Percentiles rank a stretch among this genome's conserved stretches.
phyloP scores from a whole-genome alignment of 768 basidiomycete species.

The Psilocybe azurescens region DNA sequence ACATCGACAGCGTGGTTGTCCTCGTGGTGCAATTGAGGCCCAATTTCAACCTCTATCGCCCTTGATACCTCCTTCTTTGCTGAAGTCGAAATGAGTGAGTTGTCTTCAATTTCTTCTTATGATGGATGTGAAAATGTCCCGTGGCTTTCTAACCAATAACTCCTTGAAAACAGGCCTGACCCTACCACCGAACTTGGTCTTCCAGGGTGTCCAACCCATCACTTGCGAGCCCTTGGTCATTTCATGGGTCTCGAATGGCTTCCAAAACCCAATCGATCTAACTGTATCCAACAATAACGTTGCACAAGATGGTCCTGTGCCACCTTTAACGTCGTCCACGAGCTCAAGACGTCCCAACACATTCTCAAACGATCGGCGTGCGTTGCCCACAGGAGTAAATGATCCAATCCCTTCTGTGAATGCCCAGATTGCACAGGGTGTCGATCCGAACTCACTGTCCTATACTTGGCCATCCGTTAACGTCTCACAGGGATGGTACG shows the following conservation, averaged over 20 bases:
- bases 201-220: conserved; percentile 23
- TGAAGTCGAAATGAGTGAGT: conserved; percentile 27
- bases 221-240: conserved; percentile 34
- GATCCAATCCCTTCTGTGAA: conserved; percentile 19
- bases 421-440: conserved; percentile 28
- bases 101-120: neutral
- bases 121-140: neutral
- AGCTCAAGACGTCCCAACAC: conserved; percentile 4
- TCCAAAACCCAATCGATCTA: conserved; percentile 33
- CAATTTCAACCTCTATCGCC: conserved; percentile 5
- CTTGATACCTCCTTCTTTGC: conserved; percentile 27
- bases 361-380: conserved; percentile 13
- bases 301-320: conserved; percentile 24
- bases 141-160: neutral
- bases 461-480: conserved; percentile 54
- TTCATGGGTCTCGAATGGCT: conserved; percentile 46
- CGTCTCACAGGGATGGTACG: conserved; percentile 56
- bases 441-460: conserved; percentile 29
- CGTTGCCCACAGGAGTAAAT: conserved; percentile 23
- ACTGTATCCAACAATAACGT: conserved; percentile 45
- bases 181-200: conserved; percentile 23
- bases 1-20: neutral
- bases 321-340: conserved; percentile 15
- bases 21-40: conserved; percentile 1
- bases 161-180: neutral